These are phyloP conservation scores for Backusella parvicylindrica DNA, from an alignment of 192 early-diverging fungal genomes.

Conservation along the genomic window DNA sequence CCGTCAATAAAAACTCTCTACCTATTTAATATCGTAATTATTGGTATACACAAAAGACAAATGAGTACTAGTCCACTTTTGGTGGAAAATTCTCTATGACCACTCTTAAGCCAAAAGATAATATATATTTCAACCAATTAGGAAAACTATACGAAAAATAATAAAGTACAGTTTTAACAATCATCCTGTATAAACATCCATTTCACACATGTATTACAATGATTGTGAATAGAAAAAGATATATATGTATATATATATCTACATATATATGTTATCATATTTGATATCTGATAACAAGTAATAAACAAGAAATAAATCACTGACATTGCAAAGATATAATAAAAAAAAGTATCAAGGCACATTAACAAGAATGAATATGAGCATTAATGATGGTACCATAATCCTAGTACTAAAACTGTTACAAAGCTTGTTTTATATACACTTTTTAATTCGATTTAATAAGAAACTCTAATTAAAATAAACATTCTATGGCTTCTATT, in stretches of 20 bases:
- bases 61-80: background rate
- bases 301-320: background rate
- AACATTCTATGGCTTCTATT: background rate
- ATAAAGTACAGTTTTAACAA: background rate
- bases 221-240: background rate
- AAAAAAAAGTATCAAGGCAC: background rate
- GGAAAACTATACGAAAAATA: background rate
- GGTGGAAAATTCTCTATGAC: background rate
- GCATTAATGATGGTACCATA: background rate
- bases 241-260: too few species aligned
- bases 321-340: background rate
- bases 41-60: background rate
- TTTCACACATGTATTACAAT: background rate
- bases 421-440: background rate
- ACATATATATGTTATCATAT: too few species aligned
- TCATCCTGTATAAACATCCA: background rate
- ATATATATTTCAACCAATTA: background rate
- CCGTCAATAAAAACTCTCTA: background rate
- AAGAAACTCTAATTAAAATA: background rate
- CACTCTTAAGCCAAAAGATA: background rate
- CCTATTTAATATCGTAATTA: background rate
- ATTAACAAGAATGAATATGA: background rate
- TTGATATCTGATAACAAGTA: too few species aligned
- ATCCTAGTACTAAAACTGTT: background rate
- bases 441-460: background rate